A percentile compares a stretch with the other conserved stretches of the same genome.
Conservation (phyloP, 2,329 filamentous ascomycete genomes). For the Penicillium italicum region DNA sequence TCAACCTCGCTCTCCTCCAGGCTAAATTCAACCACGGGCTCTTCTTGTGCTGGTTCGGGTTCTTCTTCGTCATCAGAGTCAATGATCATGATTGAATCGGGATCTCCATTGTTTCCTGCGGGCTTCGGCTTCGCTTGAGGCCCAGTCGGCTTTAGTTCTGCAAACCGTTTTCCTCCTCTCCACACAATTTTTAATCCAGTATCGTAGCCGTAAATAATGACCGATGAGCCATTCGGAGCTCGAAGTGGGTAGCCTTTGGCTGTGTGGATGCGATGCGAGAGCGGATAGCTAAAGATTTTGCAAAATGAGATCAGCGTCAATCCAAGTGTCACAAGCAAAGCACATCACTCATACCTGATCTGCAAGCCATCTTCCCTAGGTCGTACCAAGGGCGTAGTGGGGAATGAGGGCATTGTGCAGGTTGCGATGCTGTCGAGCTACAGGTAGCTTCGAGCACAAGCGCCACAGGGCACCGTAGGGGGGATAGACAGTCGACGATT, state of each 20-base stretch:
- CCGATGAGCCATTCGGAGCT: slow-evolving; percentile 59
- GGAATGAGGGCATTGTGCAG: slow-evolving; percentile 35
- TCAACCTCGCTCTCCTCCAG: slow-evolving; percentile 56
- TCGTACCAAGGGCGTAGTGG: slow-evolving; percentile 38
- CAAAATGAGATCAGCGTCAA: slow-evolving; percentile 7
- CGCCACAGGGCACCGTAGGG: slow-evolving; percentile 16
- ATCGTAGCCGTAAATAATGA: slow-evolving; percentile 59
- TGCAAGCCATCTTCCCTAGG: slow-evolving; percentile 41
- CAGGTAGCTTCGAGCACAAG: slow-evolving; percentile 15
- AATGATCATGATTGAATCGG: slow-evolving; percentile 52
- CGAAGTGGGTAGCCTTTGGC: slow-evolving; percentile 57
- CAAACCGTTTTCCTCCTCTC: slow-evolving; percentile 55
- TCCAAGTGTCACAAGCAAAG: not conserved
- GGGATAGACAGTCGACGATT: not conserved
- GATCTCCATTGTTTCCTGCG: slow-evolving; percentile 22
- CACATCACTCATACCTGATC: slow-evolving; percentile 35
- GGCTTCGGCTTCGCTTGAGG: slow-evolving; percentile 25
- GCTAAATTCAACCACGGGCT: slow-evolving; percentile 45
- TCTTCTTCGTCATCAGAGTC: slow-evolving; percentile 55
- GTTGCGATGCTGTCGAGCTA: slow-evolving; percentile 8
- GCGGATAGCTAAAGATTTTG: slow-evolving; percentile 51
- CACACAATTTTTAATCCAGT: slow-evolving; percentile 57
- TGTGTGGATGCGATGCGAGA: slow-evolving; percentile 55
- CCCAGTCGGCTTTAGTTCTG: slow-evolving; percentile 27
- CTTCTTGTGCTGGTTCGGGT: slow-evolving; percentile 17